Evolutionary conservation across 2,329 filamentous ascomycete species (phyloP).

Genomic region (Penicillium fuscoglaucum): DNA sequence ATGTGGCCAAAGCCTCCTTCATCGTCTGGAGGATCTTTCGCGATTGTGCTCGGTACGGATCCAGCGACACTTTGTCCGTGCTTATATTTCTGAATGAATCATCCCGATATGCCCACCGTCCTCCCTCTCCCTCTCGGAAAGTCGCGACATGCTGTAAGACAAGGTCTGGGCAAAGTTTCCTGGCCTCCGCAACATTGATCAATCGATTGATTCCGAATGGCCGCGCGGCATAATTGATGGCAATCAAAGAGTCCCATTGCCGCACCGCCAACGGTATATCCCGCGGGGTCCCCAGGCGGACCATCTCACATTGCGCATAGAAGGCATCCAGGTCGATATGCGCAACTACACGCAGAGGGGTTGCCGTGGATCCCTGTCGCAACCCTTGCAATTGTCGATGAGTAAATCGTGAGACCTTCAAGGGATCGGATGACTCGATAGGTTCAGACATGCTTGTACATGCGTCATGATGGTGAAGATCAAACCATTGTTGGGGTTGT

Average conservation of each 20-base stretch:
- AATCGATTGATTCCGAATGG: slow-evolving; percentile 76
- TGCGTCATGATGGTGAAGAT: slow-evolving; percentile 19
- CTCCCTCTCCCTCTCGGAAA: slow-evolving; percentile 84
- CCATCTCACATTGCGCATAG: slow-evolving; percentile 95
- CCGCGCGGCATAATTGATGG: slow-evolving; percentile 91
- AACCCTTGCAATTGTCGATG: slow-evolving; percentile 79
- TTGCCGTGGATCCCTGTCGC: slow-evolving; percentile 66
- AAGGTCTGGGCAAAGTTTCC: slow-evolving; percentile 80
- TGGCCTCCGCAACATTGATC: slow-evolving; percentile 76
- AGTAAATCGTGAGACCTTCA: slow-evolving; percentile 70
- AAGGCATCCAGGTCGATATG: slow-evolving; percentile 97
- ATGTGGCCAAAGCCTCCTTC: slow-evolving; percentile 66
- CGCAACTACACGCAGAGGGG: slow-evolving; percentile 80
- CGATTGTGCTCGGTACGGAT: slow-evolving; percentile 85
- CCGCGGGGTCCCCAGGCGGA: slow-evolving; percentile 72
- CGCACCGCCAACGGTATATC: slow-evolving; percentile 86
- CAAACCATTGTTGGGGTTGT: background rate
- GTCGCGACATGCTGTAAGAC: slow-evolving; percentile 91
- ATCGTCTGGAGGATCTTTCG: slow-evolving; percentile 77
- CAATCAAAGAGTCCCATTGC: slow-evolving; percentile 94
- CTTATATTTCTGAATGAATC: slow-evolving; percentile 77
- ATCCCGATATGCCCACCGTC: slow-evolving; percentile 82
- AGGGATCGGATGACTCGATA: slow-evolving; percentile 25
- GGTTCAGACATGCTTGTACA: slow-evolving; percentile 47
- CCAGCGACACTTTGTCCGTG: slow-evolving; percentile 89